These are phyloP conservation scores for Vickermania ingenoplastis DNA, from an alignment of 208 protist genomes.

Conservation along the genomic window DNA sequence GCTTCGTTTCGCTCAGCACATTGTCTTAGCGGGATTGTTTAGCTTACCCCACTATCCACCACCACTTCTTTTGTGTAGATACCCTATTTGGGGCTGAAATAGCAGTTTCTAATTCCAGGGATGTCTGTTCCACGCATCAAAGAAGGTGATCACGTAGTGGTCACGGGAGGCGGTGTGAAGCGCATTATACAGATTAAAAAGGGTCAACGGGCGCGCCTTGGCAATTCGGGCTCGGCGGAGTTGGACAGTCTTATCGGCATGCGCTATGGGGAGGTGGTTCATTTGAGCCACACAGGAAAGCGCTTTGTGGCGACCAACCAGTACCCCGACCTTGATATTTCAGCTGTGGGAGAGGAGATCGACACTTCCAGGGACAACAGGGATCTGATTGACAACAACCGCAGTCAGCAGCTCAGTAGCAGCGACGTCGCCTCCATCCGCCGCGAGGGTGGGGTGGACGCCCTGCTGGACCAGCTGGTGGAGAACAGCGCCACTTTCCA, in stretches of 20 bases:
- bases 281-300: constrained; percentile 40
- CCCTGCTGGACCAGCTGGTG: constrained; percentile 64
- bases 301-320: constrained; percentile 52
- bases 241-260: constrained; percentile 64
- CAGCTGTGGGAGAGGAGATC: constrained; percentile 22
- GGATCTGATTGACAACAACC: constrained; percentile 69
- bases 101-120: too few species aligned
- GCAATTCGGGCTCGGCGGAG: constrained; percentile 42
- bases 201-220: constrained; percentile 47
- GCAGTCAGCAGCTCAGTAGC: constrained; percentile 71
- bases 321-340: constrained; percentile 85
- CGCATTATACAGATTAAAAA: constrained; percentile 57
- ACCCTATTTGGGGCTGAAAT: too few species aligned
- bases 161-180: constrained; percentile 63
- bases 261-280: constrained; percentile 71
- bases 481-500: constrained; percentile 82
- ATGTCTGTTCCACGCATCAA: constrained; percentile 36
- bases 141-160: constrained; percentile 74
- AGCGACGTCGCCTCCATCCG: constrained; percentile 68
- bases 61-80: too few species aligned
- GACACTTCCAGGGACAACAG: constrained; percentile 51
- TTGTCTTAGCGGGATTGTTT: too few species aligned
- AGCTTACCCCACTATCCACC: too few species aligned
- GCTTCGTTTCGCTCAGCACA: background rate
- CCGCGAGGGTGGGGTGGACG: constrained; percentile 57